A percentile compares a stretch with the other conserved stretches of the same genome.
phyloP scores from a whole-genome alignment of 1,284 basidiomycete species.

The Ganoderma sinense region DNA sequence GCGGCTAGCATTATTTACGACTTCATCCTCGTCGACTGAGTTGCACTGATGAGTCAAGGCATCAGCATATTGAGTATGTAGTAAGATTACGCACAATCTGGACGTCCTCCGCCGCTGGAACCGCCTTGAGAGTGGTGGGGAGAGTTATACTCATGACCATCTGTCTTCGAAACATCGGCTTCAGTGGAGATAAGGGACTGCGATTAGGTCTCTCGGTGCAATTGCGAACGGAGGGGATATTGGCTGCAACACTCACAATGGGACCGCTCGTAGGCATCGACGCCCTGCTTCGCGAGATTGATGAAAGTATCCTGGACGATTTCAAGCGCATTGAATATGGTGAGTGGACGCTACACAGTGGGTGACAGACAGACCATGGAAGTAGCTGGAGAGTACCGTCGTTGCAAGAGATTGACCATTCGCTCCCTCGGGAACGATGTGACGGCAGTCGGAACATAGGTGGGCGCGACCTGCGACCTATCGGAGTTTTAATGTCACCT shows the following conservation, averaged over 20 bases:
- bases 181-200: too few species aligned
- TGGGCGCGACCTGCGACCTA: too few species aligned
- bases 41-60: too few species aligned
- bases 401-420: conserved; percentile 6
- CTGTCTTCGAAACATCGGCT: conserved; percentile 51
- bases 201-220: too few species aligned
- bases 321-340: background rate
- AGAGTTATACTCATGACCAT: conserved; percentile 66
- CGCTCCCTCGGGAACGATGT: too few species aligned
- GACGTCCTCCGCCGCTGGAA: conserved; percentile 27
- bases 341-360: background rate
- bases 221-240: background rate
- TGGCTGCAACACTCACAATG: conserved; percentile 19
- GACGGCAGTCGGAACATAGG: too few species aligned
- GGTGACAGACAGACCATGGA: conserved; percentile 23
- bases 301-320: conserved; percentile 70
- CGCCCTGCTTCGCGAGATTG: conserved; percentile 72
- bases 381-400: too few species aligned
- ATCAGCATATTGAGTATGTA: background rate
- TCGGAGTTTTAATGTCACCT: too few species aligned
- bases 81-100: conserved; percentile 42
- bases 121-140: conserved; percentile 47
- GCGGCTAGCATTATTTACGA: too few species aligned
- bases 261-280: conserved; percentile 50
- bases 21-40: too few species aligned